phyloP scores from a whole-genome alignment of 495 filamentous ascomycete genomes.

The Cercophora newfieldiana region DNA sequence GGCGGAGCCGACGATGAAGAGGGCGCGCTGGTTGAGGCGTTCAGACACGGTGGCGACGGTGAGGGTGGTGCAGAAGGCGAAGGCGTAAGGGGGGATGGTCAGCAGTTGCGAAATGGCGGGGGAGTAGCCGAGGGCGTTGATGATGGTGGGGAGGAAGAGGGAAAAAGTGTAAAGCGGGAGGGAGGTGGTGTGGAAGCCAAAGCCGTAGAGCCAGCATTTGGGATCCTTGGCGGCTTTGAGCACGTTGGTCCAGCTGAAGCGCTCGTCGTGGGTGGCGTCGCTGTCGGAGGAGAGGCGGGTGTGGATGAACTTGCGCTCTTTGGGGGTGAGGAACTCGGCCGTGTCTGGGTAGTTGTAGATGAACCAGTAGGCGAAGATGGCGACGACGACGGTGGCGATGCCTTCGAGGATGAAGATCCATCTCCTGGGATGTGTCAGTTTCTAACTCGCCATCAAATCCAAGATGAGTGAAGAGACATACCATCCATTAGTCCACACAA shows the following conservation, averaged over 20 bases:
- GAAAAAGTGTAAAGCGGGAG: slow-evolving; percentile 77
- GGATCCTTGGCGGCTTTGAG: slow-evolving; percentile 64
- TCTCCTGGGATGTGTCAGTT: not conserved
- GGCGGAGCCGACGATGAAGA: slow-evolving; percentile 61
- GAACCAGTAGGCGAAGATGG: slow-evolving; percentile 64
- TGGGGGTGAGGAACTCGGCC: slow-evolving; percentile 64
- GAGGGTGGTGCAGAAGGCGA: slow-evolving; percentile 61
- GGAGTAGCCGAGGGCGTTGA: slow-evolving; percentile 66
- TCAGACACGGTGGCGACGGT: slow-evolving; percentile 62
- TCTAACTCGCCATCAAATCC: slow-evolving; percentile 26
- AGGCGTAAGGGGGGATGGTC: slow-evolving; percentile 68
- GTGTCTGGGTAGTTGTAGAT: slow-evolving; percentile 73
- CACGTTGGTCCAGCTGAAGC: slow-evolving; percentile 67
- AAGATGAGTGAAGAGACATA: slow-evolving; percentile 85
- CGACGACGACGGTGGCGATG: slow-evolving; percentile 64
- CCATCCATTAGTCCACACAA: slow-evolving; percentile 71
- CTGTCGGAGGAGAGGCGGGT: slow-evolving; percentile 60
- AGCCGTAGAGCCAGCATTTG: slow-evolving; percentile 73
- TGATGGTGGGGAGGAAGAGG: slow-evolving; percentile 76
- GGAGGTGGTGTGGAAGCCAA: slow-evolving; percentile 73
- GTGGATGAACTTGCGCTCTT: slow-evolving; percentile 62
- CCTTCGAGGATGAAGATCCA: slow-evolving; percentile 54
- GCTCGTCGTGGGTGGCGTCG: slow-evolving; percentile 61
- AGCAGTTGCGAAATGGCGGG: slow-evolving; percentile 68
- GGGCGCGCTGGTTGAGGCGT: slow-evolving; percentile 53